Evolutionary conservation across 2,329 filamentous ascomycete species (phyloP).

Genomic region (Hyphodiscus sp.): DNA sequence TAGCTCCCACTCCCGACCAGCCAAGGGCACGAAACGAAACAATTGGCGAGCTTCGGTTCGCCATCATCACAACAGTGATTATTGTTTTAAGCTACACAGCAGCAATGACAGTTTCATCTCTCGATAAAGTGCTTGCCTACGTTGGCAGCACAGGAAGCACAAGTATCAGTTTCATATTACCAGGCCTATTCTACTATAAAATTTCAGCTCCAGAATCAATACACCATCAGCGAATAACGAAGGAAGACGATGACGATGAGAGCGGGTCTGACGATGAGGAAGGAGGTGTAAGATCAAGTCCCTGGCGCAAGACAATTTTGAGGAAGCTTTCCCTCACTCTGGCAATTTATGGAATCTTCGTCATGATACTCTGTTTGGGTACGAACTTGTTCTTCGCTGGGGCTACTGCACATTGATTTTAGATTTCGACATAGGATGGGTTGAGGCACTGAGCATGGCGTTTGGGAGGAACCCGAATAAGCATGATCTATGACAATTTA

Average conservation of each 20-base stretch:
- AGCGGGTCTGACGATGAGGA: constrained; percentile 48
- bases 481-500: neutral
- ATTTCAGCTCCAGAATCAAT: constrained; percentile 85
- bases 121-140: constrained; percentile 89
- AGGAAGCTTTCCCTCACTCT: constrained; percentile 69
- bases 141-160: constrained; percentile 93
- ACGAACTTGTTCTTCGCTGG: constrained; percentile 77
- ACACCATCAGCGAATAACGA: constrained; percentile 78
- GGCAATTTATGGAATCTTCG: constrained; percentile 73
- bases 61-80: constrained; percentile 78
- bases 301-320: constrained; percentile 50
- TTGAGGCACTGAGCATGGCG: constrained; percentile 18
- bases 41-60: constrained; percentile 86
- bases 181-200: constrained; percentile 96
- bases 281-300: constrained; percentile 25
- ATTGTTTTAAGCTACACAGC: constrained; percentile 80
- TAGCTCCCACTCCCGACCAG: constrained; percentile 38
- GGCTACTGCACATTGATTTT: constrained; percentile 44
- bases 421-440: constrained; percentile 2
- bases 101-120: constrained; percentile 81
- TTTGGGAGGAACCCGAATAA: neutral
- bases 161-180: constrained; percentile 93
- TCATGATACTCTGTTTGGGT: constrained; percentile 83
- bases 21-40: constrained; percentile 45
- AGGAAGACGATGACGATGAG: constrained; percentile 81